Percentiles rank a stretch among this genome's conserved stretches.
Conservation (phyloP, 2,329 filamentous ascomycete species). For the Pseudogymnoascus sp. region DNA sequence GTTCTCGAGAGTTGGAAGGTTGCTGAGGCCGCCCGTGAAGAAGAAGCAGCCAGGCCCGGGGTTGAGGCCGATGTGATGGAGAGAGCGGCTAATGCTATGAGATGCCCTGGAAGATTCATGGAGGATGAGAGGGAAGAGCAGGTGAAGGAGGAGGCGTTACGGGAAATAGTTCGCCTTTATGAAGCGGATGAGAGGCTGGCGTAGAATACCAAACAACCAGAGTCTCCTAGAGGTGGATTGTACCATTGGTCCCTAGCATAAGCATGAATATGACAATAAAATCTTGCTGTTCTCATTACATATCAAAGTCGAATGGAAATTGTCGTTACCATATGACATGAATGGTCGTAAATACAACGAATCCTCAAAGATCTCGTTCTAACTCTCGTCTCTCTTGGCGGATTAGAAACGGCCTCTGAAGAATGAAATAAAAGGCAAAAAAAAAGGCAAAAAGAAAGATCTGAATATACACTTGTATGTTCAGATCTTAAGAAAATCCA, state of each 20-base stretch:
- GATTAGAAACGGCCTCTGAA: not conserved
- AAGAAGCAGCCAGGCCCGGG: not conserved
- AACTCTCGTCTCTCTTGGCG: not conserved
- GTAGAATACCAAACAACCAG: not conserved
- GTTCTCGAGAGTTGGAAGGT: not conserved
- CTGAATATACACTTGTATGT: not conserved
- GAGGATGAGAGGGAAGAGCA: not conserved
- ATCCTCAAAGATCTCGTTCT: not conserved
- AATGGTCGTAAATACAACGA: not conserved
- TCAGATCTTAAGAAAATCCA: not conserved
- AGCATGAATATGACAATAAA: not conserved
- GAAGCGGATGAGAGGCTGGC: not conserved
- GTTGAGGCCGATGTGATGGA: not conserved
- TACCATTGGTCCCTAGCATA: not conserved
- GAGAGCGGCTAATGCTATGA: not conserved
- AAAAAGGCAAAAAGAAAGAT: not conserved
- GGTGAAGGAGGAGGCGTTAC: not conserved
- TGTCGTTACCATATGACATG: too few relatives aligned
- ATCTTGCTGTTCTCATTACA: not conserved
- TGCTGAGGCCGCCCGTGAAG: not conserved
- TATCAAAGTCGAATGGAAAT: not conserved
- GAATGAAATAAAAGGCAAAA: not conserved
- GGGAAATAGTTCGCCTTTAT: not conserved
- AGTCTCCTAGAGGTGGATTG: not conserved
- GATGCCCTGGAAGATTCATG: not conserved